Evolutionary conservation across 345 rosid species (phyloP), one percentile per base, ranked within the genome.

Genomic region (Salix caprea): DNA sequence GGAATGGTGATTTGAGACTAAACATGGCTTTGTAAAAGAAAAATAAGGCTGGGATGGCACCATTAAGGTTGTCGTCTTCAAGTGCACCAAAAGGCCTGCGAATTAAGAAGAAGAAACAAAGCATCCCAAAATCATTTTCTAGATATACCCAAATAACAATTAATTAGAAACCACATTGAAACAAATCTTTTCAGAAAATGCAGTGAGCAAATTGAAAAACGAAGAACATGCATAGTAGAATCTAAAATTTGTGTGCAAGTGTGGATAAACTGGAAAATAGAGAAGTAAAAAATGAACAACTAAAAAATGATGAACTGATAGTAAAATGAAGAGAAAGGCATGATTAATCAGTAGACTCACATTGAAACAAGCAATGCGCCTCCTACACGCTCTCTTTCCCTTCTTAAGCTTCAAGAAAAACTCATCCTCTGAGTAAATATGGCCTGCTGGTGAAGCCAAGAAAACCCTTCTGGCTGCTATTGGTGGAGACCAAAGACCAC

Each of bases 401-500:
- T 68, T 81, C 76, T 76, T 79, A n/a, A 75, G 40, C 46, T 73
- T 39, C 30, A 34, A 69, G 64, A 72, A 19, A 0, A 76, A 7
- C 44, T 11, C 58, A 39, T 73, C 73, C 4, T 14, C 18, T 15
- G 52, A 12, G 68, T 74, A 37, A 19, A 58, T 48, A 52, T 80
- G 73, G 3, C 78, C 82, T 0, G 81, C 77, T 11, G 84, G 26
- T 58, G 64, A 83, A 36, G 78, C 70, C 65, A 85, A 56, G 75
- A 81, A 80, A 44, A 40, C 82, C 19, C 60, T 78, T 71, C 78
- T 67, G 48, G 39, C 64, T n/a, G 64, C 26, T 32, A 77, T 54
- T 1, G 79, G 86, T n/a, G 88, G 88, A 76, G 88, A 85, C 86
- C 88, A 85, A 26, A 85, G 19, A 12, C 86, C 71, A 72, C 88